Base-by-base conservation (phyloP, 1,284 basidiomycete species). In the Boletellus dicymbophilus region DNA sequence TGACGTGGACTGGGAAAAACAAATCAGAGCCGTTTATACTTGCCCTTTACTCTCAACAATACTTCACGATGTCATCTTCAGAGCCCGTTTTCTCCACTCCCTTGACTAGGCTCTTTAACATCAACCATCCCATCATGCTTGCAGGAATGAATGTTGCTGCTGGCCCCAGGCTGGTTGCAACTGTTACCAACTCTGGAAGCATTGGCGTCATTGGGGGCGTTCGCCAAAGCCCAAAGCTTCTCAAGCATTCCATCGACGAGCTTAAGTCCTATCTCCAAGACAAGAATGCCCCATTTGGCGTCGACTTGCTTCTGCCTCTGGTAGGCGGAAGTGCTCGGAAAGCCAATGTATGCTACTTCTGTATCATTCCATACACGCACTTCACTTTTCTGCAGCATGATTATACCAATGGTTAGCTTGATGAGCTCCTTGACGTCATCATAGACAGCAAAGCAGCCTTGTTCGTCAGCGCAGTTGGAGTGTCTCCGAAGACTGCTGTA, bases 141-240 rank as follows among this genome's bases (percentile, higher is more conserved):
- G 20, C 49, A 72, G 88, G 89, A 38, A 92, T 93, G 90, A 91
- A 90, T 64, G 85, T 93, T 25, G 90, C 90, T 36, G 88, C 91
- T 42, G 90, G 91, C 16, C 87, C 84, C 34, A 81, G 73, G 64
- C 70, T 90, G 9, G 87, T 91, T 23, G 92, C 92, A 18, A 84
- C 89, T 2, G 88, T 90, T 25, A 85, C 84, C 37, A 91, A 93
- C 63, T 81, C 89, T 43, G 86, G 85, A 51, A 92, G 90, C 8
- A 82, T 95, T 55, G 92, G 92, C 21, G 88, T 92, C 58, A 91
- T 94, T 55, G 92, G 91, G 6, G 90, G 91, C 34, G 69, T 93
- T 31, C 79, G 81, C 34, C 83, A 85, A 61, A 86, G 77, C 55
- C 86, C 88, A 13, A 85, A 82, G 57, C 78, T 84, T 60, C 77